Evolutionary conservation across 441 rosid species (phyloP), one percentile per base, ranked within the genome.

Genomic region (Gossypium schwendimanii): DNA sequence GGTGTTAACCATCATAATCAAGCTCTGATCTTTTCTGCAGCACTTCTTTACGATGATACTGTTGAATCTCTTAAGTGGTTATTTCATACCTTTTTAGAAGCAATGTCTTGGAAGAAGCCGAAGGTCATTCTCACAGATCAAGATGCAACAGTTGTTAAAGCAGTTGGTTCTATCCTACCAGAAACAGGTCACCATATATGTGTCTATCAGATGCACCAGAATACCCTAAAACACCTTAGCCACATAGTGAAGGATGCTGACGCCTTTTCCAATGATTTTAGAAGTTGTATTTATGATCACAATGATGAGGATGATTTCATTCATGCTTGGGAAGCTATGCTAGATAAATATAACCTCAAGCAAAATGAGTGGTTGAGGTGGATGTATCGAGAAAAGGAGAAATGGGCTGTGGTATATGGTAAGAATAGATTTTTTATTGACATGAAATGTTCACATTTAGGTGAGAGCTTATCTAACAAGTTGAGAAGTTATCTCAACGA

Each of bases 351-450:
- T 59, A 57, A 44, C 49, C 54, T 71, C 6, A 44, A 15, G 53
- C 54, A 58, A 57, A 71, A 44, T 45, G 55, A 41, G 24, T 71
- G 74, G 45, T 23, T 69, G 61, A 69, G 49, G 23, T 69, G 72
- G 61, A 69, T 53, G 72, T 69, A 50, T 54, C 41, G 72, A 10
- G 72, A 69, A 53, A 69, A 45, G 58, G 72, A 68, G 72, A 68
- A 68, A 68, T 52, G 72, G 72, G 62, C 49, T 9, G 23, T 53
- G 5, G 49, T 52, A 18, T 69, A 31, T 18, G 49, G 49, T 15
- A 31, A n/a, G 36, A 69, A 59, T 20, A 53, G 49, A 17, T 53
- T 9, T 69, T 50, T 69, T 53, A 33, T 52, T 69, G 72, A 69
- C 17, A 50, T 69, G 17, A 53, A 69, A 31, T 0, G 3, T 45